Percentiles rank a stretch among this genome's conserved stretches.
phyloP scores from a whole-genome alignment of 768 basidiomycete species.

The Hortiboletus campestris region DNA sequence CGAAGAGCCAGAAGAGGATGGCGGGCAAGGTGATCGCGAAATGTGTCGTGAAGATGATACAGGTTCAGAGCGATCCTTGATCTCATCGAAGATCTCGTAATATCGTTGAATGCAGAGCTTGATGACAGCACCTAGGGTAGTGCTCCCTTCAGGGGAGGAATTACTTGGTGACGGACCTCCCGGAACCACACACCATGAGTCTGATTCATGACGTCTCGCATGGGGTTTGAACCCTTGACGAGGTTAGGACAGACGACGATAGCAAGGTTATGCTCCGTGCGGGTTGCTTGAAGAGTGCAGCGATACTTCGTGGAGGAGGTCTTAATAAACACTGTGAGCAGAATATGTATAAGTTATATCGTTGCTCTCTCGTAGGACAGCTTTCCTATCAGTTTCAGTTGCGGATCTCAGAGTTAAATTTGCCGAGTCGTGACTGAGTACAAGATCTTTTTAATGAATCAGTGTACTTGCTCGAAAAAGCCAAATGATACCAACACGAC shows the following conservation, averaged over 20 bases:
- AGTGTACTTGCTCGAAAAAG: too few relatives aligned
- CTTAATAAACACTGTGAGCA: conserved; percentile 36
- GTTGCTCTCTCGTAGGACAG: conserved; percentile 46
- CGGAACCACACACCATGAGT: conserved; percentile 63
- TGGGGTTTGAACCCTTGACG: conserved; percentile 63
- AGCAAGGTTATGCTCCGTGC: conserved; percentile 82
- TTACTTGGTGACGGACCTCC: conserved; percentile 41
- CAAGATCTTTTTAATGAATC: too few relatives aligned
- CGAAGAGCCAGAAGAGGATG: conserved; percentile 21
- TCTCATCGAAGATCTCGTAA: conserved; percentile 83
- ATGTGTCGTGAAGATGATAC: conserved; percentile 29
- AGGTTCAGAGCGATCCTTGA: conserved; percentile 68
- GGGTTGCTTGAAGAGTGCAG: conserved; percentile 61
- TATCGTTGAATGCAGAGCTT: conserved; percentile 79
- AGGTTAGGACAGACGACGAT: conserved; percentile 81
- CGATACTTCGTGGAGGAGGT: conserved; percentile 78
- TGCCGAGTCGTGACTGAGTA: too few relatives aligned
- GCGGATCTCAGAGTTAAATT: too few relatives aligned
- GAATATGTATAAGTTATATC: background rate
- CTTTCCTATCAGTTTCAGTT: too few relatives aligned
- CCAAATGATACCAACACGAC: too few relatives aligned
- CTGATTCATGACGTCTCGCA: conserved; percentile 74
- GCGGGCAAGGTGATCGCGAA: conserved; percentile 31
- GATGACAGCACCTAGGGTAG: conserved; percentile 69
- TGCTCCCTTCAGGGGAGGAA: conserved; percentile 43